Evolutionary conservation across 345 rosid genomes (phyloP).

Genomic region (Eucalyptus coolabah): DNA sequence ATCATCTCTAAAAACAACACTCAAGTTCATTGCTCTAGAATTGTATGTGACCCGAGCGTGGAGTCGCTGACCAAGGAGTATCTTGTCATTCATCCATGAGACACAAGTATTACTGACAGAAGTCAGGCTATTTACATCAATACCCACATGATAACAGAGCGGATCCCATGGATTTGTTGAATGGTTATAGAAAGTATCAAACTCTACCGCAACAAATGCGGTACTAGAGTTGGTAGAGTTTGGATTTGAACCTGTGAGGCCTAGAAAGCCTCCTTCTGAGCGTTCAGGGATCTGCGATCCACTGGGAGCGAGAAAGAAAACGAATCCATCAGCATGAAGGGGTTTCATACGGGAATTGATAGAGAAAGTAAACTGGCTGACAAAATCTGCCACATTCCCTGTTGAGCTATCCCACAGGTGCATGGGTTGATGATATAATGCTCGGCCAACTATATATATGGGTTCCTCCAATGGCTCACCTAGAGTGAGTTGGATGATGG

Average conservation of each 20-base stretch:
- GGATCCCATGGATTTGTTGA: neutral
- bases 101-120: neutral
- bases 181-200: neutral
- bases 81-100: neutral
- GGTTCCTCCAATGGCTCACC: neutral
- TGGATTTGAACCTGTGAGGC: neutral
- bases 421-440: neutral
- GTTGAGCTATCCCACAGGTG: constrained; percentile 8
- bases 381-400: constrained; percentile 4
- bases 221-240: neutral
- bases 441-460: neutral
- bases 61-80: neutral
- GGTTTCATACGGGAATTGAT: neutral
- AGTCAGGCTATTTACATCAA: neutral
- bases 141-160: neutral
- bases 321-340: neutral
- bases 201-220: neutral
- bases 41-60: neutral
- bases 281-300: neutral
- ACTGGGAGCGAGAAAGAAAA: neutral
- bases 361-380: constrained; percentile 3
- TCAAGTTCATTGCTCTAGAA: neutral
- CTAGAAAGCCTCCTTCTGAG: neutral
- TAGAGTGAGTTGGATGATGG: neutral
- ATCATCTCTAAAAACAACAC: neutral